Evolutionary conservation across 768 basidiomycete genomes (phyloP).

Genomic region (Macrolepiota albuminosa): DNA sequence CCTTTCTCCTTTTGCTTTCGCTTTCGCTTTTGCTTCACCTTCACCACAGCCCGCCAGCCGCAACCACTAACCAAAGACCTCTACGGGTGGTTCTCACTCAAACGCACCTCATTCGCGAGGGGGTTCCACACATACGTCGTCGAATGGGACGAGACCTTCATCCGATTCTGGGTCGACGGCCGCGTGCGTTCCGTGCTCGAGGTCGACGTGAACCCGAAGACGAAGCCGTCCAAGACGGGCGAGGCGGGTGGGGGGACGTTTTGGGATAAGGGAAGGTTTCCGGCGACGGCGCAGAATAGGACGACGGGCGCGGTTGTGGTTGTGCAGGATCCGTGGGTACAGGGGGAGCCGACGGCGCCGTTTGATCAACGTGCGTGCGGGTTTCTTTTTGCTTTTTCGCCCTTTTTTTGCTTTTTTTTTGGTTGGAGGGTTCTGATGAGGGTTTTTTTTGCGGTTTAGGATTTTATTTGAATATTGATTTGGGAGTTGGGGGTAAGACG

Average conservation of each 20-base stretch:
- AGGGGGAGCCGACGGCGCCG: slow-evolving; percentile 58
- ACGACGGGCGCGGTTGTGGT: slow-evolving; percentile 45
- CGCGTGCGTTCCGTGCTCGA: slow-evolving; percentile 61
- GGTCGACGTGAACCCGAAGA: slow-evolving; percentile 43
- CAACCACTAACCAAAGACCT: slow-evolving; percentile 15
- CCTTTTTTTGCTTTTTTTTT: no score
- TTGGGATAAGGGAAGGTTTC: slow-evolving; percentile 65
- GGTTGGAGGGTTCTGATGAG: slow-evolving; percentile 20
- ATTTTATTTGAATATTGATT: slow-evolving; percentile 74
- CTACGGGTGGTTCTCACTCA: slow-evolving; percentile 51
- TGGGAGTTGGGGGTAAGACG: slow-evolving; percentile 78
- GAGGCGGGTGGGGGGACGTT: slow-evolving; percentile 46
- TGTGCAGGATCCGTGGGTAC: slow-evolving; percentile 63
- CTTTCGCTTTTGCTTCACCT: no score
- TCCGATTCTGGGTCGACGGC: slow-evolving; percentile 75
- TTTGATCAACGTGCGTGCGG: slow-evolving; percentile 83
- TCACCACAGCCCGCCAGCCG: neutral
- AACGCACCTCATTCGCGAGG: slow-evolving; percentile 44
- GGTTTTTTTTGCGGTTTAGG: slow-evolving; percentile 25
- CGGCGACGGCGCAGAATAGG: slow-evolving; percentile 54
- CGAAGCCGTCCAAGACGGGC: slow-evolving; percentile 24
- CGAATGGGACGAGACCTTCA: slow-evolving; percentile 71
- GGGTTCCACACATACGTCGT: slow-evolving; percentile 70
- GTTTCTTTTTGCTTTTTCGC: no score
- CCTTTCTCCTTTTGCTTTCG: no score